phyloP scores from a whole-genome alignment of 768 basidiomycete genomes.

The Rhodotorula graminis region DNA sequence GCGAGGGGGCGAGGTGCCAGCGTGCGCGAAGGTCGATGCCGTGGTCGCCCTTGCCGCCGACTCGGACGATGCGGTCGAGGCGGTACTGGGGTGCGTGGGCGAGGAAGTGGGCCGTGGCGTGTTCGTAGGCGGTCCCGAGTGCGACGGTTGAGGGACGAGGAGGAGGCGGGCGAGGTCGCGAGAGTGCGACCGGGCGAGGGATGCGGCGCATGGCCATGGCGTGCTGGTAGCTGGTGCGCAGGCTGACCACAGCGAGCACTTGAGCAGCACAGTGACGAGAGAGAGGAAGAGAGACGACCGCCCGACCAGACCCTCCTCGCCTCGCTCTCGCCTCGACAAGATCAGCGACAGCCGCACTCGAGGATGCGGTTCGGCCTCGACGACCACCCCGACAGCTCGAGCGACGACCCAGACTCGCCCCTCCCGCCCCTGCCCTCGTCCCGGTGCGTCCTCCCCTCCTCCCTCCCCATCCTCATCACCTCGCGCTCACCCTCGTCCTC shows the following conservation, averaged over 20 bases:
- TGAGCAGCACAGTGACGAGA: too few species aligned
- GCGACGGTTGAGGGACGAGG: not conserved
- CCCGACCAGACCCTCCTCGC: not conserved
- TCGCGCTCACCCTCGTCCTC: not conserved
- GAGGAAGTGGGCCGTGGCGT: not conserved
- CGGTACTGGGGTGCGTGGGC: not conserved
- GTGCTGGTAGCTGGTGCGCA: too few species aligned
- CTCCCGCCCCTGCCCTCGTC: not conserved
- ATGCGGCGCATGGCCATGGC: not conserved
- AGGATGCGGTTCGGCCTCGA: slow-evolving; percentile 8
- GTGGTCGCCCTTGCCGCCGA: slow-evolving; percentile 20
- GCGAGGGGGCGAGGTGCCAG: not conserved
- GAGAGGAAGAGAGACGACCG: too few species aligned
- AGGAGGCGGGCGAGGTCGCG: not conserved
- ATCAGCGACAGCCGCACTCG: not conserved
- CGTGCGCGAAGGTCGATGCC: slow-evolving; percentile 25
- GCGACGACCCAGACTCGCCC: not conserved
- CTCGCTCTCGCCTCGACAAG: not conserved
- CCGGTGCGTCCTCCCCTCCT: not conserved
- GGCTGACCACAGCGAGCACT: too few species aligned
- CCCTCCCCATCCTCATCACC: not conserved
- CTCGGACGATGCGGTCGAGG: not conserved
- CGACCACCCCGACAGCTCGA: not conserved
- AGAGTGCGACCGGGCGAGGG: not conserved
- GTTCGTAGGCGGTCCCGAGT: slow-evolving; percentile 31